Percentiles rank a stretch among this genome's conserved stretches.
phyloP scores from a whole-genome alignment of 495 filamentous ascomycete species.

The Cladorrhinum samala region DNA sequence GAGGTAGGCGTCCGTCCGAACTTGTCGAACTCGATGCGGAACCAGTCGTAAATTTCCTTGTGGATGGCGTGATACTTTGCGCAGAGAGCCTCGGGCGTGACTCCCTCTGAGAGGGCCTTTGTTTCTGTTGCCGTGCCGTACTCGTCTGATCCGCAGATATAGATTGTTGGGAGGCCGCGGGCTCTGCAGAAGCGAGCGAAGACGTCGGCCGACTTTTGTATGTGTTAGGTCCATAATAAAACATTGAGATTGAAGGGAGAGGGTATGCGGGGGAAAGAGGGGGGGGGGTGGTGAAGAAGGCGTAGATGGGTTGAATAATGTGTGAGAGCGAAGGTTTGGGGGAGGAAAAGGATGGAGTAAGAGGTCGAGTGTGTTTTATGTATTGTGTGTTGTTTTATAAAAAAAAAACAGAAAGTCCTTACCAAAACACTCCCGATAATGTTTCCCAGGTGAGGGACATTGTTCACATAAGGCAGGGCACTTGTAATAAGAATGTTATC shows the following conservation, averaged over 20 bases:
- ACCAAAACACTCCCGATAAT: slow-evolving; percentile 80
- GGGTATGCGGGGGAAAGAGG: too few species aligned
- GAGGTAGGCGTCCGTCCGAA: slow-evolving; percentile 79
- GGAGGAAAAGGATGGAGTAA: too few species aligned
- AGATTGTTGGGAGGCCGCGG: slow-evolving; percentile 58
- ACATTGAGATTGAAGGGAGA: too few species aligned
- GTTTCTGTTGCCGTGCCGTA: slow-evolving; percentile 72
- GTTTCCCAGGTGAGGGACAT: slow-evolving; percentile 92
- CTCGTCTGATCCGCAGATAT: slow-evolving; percentile 67
- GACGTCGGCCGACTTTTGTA: slow-evolving; percentile 37
- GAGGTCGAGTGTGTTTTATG: too few species aligned
- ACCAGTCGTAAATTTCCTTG: slow-evolving; percentile 79
- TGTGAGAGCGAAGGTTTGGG: too few species aligned
- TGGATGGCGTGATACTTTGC: slow-evolving; percentile 83
- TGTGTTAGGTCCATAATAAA: not conserved
- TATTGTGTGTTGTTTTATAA: too few species aligned
- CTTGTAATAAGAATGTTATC: slow-evolving; percentile 55
- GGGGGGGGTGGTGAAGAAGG: too few species aligned
- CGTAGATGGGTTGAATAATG: too few species aligned
- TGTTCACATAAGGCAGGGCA: slow-evolving; percentile 87
- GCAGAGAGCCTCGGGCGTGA: slow-evolving; percentile 66
- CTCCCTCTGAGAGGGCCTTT: slow-evolving; percentile 67
- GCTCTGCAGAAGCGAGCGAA: slow-evolving; percentile 64
- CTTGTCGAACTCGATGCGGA: slow-evolving; percentile 71
- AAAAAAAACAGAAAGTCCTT: slow-evolving; percentile 2